phyloP scores from a whole-genome alignment of 1,284 basidiomycete species.

The Meripilus lineatus region DNA sequence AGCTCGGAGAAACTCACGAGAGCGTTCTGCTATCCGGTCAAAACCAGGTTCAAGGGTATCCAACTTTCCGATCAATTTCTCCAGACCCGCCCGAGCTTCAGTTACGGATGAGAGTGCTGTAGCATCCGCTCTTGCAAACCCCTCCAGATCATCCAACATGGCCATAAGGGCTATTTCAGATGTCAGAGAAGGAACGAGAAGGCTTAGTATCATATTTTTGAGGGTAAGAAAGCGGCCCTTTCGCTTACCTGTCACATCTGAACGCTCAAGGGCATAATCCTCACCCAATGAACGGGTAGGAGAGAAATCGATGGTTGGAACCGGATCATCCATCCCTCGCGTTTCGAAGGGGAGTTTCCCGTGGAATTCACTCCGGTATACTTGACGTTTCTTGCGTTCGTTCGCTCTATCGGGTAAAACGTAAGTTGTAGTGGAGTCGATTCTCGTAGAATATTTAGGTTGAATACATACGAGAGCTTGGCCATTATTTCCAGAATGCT shows the following conservation, averaged over 20 bases:
- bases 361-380: conserved; percentile 74
- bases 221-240: too few relatives aligned
- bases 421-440: neutral
- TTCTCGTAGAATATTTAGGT: neutral
- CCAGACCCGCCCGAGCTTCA: conserved; percentile 55
- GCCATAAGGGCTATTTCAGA: conserved; percentile 51
- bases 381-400: conserved; percentile 73
- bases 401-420: conserved; percentile 41
- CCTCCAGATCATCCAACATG: conserved; percentile 63
- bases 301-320: conserved; percentile 74
- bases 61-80: conserved; percentile 70
- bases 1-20: conserved; percentile 60
- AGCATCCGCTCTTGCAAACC: conserved; percentile 40
- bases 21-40: conserved; percentile 76
- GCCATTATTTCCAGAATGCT: conserved; percentile 80
- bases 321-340: conserved; percentile 68
- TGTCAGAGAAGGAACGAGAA: too few relatives aligned
- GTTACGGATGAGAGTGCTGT: conserved; percentile 51
- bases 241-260: conserved; percentile 69
- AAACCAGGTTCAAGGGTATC: conserved; percentile 72
- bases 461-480: conserved; percentile 60
- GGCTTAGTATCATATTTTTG: too few relatives aligned
- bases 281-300: conserved; percentile 45
- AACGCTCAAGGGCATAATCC: conserved; percentile 61
- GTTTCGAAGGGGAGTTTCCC: conserved; percentile 79